These are phyloP conservation scores for Beverwykella pulmonaria DNA, from an alignment of 495 filamentous ascomycete genomes.

Conservation along the genomic window DNA sequence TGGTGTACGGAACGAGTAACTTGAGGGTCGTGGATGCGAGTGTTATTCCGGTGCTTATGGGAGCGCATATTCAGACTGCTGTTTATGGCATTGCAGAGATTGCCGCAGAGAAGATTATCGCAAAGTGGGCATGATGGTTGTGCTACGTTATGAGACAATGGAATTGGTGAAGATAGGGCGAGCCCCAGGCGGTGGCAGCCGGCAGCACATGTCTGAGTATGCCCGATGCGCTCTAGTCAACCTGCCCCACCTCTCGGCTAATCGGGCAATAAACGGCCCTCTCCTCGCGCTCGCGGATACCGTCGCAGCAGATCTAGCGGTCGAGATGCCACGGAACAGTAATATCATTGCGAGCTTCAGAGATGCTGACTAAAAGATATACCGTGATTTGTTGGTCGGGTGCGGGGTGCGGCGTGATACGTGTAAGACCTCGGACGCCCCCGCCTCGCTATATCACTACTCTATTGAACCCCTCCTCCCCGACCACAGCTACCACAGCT, in stretches of 20 bases:
- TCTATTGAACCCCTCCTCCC: background rate
- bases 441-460: background rate
- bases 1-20: conserved; percentile 21
- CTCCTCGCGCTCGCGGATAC: too few species aligned
- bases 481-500: background rate
- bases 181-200: too few species aligned
- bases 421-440: background rate
- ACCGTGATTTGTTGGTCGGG: background rate
- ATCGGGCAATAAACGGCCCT: too few species aligned
- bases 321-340: too few species aligned
- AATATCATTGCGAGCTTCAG: background rate
- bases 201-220: too few species aligned
- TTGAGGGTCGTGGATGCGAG: conserved; percentile 33
- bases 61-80: conserved; percentile 16
- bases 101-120: conserved; percentile 18
- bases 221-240: too few species aligned
- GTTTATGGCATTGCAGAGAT: conserved; percentile 33
- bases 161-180: too few species aligned
- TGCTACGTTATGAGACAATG: too few species aligned
- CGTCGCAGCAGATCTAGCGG: too few species aligned
- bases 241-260: too few species aligned
- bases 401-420: background rate
- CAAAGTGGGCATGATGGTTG: background rate
- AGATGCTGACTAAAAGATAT: background rate
- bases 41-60: conserved; percentile 12